Base-by-base conservation (phyloP, 2,329 filamentous ascomycete genomes). In the Monascus ruber region DNA sequence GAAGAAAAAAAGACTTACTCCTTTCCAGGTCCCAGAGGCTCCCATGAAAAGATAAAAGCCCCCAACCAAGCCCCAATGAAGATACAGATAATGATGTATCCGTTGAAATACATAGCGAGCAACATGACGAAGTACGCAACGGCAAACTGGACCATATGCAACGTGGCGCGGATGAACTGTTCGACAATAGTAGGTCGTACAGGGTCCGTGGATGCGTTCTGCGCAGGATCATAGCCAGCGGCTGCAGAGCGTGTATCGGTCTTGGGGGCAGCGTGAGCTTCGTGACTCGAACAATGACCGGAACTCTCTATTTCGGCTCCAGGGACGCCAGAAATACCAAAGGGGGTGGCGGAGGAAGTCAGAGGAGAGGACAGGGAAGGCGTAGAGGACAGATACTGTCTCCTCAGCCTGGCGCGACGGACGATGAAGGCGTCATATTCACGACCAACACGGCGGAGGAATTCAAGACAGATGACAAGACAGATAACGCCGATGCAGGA, bases 81-180 rank as follows among this genome's bases (percentile, higher is more conserved):
- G 57, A 91, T 85, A 49, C 78, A 85, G 42, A 89, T 80, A 58
- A 91, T 84, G 46, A 91, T 72, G 60, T 85, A 91, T 6, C 79
- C 73, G 42, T 79, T 79, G 59, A 71, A 79, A 46, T 77, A 78
- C 75, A 79, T 79, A 17, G 74, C 72, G 25, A 79, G 54, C 39
- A 71, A 63, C 85, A 91, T 89, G 52, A 89, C 61, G 49, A 89
- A 77, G 57, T 89, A 91, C 2, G 82, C 83, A 1, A 86, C 72
- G 0, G 76, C 77, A 51, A 89, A 85, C 48, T 84, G 81, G 4
- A 77, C 40, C 63, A 79, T 77, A 49, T 88, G 82, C 17, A 89
- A 57, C 4, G 79, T 45, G 0, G 83, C 79, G 5, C 83, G 73
- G 4, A 82, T 55, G 0, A 72, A 63, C 54, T 89, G 84, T 59